Evolutionary conservation across 176 grass and related monocot species (phyloP).

Genomic region (sorghum (Sorghum bicolor)): Sorghum_bicolor_NCBIv3 NC_012871.2:5014001-5014500

Average conservation of each 20-base stretch:
- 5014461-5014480: slow-evolving; percentile 10
- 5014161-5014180: not conserved
- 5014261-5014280: slow-evolving; percentile 34
- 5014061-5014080: not conserved
- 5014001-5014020: not conserved
- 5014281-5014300: slow-evolving; percentile 37
- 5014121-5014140: not conserved
- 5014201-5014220: slow-evolving; percentile 21
- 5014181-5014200: not conserved
- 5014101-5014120: not conserved
- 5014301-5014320: slow-evolving; percentile 33
- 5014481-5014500: slow-evolving; percentile 11
- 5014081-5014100: not conserved
- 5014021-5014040: not conserved
- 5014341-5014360: slow-evolving; percentile 42
- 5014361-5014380: slow-evolving; percentile 46
- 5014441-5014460: slow-evolving; percentile 20
- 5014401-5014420: slow-evolving; percentile 48
- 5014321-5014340: slow-evolving; percentile 30
- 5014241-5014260: not conserved
- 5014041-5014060: not conserved
- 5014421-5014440: not conserved
- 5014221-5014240: slow-evolving; percentile 16
- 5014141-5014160: not conserved
- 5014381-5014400: slow-evolving; percentile 42